Evolutionary conservation across 495 filamentous ascomycete genomes (phyloP).

Genomic region (Cladorrhinum samala): DNA sequence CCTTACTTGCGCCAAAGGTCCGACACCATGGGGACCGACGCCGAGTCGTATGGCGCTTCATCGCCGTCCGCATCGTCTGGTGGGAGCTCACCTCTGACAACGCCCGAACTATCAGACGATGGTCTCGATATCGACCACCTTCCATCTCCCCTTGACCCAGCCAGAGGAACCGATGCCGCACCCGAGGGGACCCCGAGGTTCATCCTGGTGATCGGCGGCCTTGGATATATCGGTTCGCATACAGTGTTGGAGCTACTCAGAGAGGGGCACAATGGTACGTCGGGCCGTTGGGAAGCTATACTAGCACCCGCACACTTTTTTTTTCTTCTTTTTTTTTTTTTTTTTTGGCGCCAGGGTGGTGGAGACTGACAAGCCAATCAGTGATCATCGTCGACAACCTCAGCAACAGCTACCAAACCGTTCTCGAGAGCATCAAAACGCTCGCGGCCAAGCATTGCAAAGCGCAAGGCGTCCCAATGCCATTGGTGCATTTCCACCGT

Average conservation of each 20-base stretch:
- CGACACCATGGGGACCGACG: conserved; percentile 6
- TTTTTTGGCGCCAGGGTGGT: too few species aligned
- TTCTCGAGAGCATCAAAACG: conserved; percentile 46
- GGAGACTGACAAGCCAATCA: conserved; percentile 1
- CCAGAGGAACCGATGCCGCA: not conserved
- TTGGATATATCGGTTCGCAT: conserved; percentile 62
- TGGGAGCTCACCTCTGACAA: conserved; percentile 15
- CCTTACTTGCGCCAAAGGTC: not conserved
- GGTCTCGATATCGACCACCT: conserved; percentile 14
- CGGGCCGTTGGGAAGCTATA: too few species aligned
- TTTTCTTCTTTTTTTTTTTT: too few species aligned
- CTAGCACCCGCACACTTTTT: too few species aligned
- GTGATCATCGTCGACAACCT: conserved; percentile 59
- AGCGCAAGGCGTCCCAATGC: conserved; percentile 28
- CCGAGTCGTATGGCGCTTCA: conserved; percentile 6
- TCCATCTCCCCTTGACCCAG: conserved; percentile 2
- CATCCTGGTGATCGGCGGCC: conserved; percentile 59
- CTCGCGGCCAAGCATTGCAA: conserved; percentile 47
- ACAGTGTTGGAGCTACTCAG: conserved; percentile 58
- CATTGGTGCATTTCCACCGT: conserved; percentile 48
- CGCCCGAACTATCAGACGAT: conserved; percentile 20
- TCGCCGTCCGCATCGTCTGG: conserved; percentile 9
- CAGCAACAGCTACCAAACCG: conserved; percentile 51
- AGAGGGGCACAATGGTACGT: conserved; percentile 47
- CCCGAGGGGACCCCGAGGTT: conserved; percentile 11